phyloP scores from a whole-genome alignment of 306 rosid species.

The Pyrus bretschneideri region DNA sequence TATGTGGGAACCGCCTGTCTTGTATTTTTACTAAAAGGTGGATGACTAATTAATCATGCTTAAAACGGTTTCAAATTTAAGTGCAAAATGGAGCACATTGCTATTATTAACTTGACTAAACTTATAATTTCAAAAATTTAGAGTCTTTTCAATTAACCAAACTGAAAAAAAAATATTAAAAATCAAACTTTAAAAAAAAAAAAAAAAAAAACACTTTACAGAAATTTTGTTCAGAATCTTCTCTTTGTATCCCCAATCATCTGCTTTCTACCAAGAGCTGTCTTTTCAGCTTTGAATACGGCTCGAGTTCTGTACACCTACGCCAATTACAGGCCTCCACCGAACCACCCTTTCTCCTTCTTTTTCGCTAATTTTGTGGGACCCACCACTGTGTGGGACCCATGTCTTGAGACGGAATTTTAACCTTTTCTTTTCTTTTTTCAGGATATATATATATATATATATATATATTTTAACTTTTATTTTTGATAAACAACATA shows the following conservation, averaged over 20 bases:
- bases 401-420: neutral
- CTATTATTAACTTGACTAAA: no score
- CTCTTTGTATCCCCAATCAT: constrained; percentile 11
- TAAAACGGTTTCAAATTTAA: no score
- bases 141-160: neutral
- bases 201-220: neutral
- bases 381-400: neutral
- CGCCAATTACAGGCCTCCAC: constrained; percentile 17
- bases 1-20: fast-evolving
- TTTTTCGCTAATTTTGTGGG: neutral
- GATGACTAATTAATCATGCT: neutral
- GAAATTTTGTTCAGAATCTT: neutral
- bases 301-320: neutral
- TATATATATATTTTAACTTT: neutral
- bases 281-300: constrained; percentile 18
- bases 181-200: neutral
- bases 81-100: neutral
- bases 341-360: neutral
- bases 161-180: neutral
- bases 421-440: neutral
- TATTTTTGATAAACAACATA: neutral
- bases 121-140: neutral
- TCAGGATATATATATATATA: neutral
- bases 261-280: neutral
- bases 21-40: neutral